Conservation (phyloP, 2,329 filamentous ascomycete genomes). For the Diaporthe longicolla region DNA sequence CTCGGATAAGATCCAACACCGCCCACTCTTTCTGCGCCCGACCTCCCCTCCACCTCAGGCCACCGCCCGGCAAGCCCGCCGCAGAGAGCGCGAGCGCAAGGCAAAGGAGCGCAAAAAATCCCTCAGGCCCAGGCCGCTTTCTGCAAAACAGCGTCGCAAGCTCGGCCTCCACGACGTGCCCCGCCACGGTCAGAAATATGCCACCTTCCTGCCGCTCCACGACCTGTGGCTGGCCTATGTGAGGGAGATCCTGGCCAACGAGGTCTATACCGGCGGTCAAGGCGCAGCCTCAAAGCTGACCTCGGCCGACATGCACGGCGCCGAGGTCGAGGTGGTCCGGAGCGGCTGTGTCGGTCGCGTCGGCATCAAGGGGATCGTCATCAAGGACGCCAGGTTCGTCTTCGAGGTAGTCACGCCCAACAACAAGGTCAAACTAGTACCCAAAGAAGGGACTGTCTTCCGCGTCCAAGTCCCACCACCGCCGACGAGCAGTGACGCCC, state of each 20-base stretch:
- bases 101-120: conserved; percentile 61
- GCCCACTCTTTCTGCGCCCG: conserved; percentile 83
- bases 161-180: conserved; percentile 83
- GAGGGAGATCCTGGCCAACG: conserved; percentile 80
- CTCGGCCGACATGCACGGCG: conserved; percentile 93
- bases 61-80: conserved; percentile 70
- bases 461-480: conserved; percentile 76
- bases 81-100: conserved; percentile 64
- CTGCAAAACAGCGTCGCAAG: conserved; percentile 81
- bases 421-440: conserved; percentile 81
- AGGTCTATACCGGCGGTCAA: conserved; percentile 68
- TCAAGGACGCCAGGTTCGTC: conserved; percentile 88
- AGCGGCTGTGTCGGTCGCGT: conserved; percentile 87
- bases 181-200: conserved; percentile 77
- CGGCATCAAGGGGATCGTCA: conserved; percentile 86
- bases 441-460: conserved; percentile 93
- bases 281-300: conserved; percentile 80
- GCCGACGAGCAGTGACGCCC: conserved; percentile 44
- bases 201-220: conserved; percentile 83
- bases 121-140: conserved; percentile 76
- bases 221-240: conserved; percentile 88
- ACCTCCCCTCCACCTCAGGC: conserved; percentile 75
- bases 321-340: conserved; percentile 84
- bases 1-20: conserved; percentile 85
- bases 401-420: conserved; percentile 85